phyloP scores from a whole-genome alignment of 257 asterid species.

The Rubia yunnanensis region DNA sequence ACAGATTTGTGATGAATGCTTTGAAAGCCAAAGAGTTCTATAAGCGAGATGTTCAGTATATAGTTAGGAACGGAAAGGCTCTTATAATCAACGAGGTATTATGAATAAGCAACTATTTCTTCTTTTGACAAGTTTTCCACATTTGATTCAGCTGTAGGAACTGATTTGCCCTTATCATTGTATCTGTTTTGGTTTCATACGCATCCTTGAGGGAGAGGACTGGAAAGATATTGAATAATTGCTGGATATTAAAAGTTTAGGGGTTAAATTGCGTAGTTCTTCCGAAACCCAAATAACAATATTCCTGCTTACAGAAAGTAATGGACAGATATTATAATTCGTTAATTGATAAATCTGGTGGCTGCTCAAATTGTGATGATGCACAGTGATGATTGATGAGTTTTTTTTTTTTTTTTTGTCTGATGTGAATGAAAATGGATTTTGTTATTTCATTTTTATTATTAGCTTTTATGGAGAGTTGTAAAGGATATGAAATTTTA shows the following conservation, averaged over 20 bases:
- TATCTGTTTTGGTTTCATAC: background rate
- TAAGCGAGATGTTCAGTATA: constrained; percentile 87
- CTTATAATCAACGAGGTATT: constrained; percentile 86
- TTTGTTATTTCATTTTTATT: background rate
- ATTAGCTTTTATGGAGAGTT: background rate
- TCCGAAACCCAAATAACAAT: no score
- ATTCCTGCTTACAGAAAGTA: background rate
- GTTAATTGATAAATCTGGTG: background rate
- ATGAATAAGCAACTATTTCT: background rate
- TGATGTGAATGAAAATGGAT: background rate
- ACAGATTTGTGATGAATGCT: constrained; percentile 88
- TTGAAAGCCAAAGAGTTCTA: constrained; percentile 92
- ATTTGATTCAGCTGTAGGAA: constrained; percentile 3
- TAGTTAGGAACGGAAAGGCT: constrained; percentile 83
- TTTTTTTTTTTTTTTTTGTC: background rate
- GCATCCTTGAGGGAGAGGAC: background rate
- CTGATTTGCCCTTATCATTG: background rate
- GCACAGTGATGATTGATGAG: background rate
- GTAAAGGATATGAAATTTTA: background rate
- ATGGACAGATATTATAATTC: no score
- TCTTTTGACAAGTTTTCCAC: background rate
- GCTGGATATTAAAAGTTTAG: background rate
- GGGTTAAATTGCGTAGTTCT: background rate
- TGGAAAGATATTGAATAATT: background rate
- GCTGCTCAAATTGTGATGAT: background rate